A percentile compares a stretch with the other conserved stretches of the same genome.
These are phyloP conservation scores for Trypanosoma mega DNA, from an alignment of 208 protist species.

Conservation along the genomic window DNA sequence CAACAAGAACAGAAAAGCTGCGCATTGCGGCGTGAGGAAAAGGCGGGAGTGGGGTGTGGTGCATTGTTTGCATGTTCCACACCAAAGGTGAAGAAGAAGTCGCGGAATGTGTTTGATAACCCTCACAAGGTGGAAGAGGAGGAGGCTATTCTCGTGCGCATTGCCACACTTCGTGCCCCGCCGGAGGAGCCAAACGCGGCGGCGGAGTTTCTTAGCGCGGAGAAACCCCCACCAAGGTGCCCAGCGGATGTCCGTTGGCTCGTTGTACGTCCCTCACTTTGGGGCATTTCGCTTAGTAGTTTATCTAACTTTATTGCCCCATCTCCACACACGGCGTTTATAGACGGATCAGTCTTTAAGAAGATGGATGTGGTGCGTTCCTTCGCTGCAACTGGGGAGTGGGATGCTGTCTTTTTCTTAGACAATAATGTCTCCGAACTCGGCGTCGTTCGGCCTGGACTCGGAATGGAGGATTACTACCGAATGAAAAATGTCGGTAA, in stretches of 20 bases:
- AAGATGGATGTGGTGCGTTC: conserved; percentile 89
- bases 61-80: conserved; percentile 24
- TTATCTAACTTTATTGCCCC: conserved; percentile 64
- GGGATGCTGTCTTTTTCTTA: conserved; percentile 85
- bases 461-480: conserved; percentile 52
- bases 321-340: conserved; percentile 60
- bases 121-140: neutral
- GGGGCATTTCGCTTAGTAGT: conserved; percentile 74
- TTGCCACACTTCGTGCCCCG: conserved; percentile 38
- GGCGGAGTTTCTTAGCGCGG: conserved; percentile 31
- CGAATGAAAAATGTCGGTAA: conserved; percentile 38
- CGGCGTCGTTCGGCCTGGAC: conserved; percentile 59
- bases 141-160: conserved; percentile 46
- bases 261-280: conserved; percentile 63
- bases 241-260: conserved; percentile 63
- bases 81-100: conserved; percentile 26
- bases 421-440: conserved; percentile 87
- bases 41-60: conserved; percentile 12
- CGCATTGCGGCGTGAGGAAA: neutral
- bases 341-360: conserved; percentile 67
- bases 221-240: conserved; percentile 21
- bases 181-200: conserved; percentile 35
- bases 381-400: conserved; percentile 61
- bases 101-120: neutral
- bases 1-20: neutral